phyloP scores from a whole-genome alignment of 305 asterid genomes.

The Fraxinus sp. region DNA sequence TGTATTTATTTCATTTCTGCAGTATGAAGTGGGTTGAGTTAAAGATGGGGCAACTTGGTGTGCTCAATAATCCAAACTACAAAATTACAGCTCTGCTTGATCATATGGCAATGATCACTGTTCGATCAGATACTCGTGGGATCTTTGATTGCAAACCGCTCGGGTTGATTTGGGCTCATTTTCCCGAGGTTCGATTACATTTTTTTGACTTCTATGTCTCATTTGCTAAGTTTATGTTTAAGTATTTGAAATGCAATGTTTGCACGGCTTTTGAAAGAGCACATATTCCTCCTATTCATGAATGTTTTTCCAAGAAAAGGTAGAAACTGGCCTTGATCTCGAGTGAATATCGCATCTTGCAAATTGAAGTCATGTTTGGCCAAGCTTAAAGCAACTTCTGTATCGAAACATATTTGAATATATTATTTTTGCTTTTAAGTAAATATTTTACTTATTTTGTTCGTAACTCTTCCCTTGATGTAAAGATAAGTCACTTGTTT shows the following conservation, averaged over 20 bases:
- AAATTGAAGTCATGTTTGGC: not conserved
- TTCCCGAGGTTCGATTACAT: conserved; percentile 61
- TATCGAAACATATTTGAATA: not conserved
- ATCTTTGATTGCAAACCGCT: conserved; percentile 92
- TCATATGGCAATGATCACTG: conserved; percentile 87
- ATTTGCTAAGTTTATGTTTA: not conserved
- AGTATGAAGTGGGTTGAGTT: conserved; percentile 97
- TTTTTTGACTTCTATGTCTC: conserved; percentile 14
- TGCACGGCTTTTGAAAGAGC: not conserved
- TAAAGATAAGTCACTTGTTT: not conserved
- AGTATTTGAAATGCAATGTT: not conserved
- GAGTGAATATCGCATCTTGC: not conserved
- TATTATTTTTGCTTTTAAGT: not conserved
- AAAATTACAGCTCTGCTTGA: conserved; percentile 90
- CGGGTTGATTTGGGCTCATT: conserved; percentile 89
- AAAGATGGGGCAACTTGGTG: conserved; percentile 96
- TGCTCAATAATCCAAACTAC: conserved; percentile 69
- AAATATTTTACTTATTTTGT: not conserved
- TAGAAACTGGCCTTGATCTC: not conserved
- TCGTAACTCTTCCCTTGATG: not conserved
- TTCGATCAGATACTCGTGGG: conserved; percentile 77
- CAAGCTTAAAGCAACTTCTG: not conserved
- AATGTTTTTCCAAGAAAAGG: not conserved
- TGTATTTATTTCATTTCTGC: conserved; percentile 28
- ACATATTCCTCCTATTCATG: not conserved